These are phyloP conservation scores for Brettanomyces sp. DNA, from an alignment of 805 yeast genomes.

Conservation along the genomic window DNA sequence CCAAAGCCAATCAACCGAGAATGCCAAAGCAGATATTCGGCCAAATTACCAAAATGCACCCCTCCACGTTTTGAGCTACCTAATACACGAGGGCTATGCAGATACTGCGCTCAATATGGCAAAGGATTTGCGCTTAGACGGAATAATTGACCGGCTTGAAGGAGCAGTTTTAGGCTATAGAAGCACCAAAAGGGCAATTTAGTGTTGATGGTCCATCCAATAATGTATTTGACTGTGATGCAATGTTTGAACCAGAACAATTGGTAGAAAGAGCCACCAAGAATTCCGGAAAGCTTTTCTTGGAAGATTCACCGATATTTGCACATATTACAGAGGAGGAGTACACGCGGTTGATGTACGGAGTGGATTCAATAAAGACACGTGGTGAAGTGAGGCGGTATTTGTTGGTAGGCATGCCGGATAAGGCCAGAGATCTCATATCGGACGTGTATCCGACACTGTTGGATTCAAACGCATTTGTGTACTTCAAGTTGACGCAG, in stretches of 20 bases:
- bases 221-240: no score
- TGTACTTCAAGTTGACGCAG: slow-evolving; percentile 66
- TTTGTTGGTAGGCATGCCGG: slow-evolving; percentile 35
- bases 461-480: slow-evolving; percentile 49
- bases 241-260: no score
- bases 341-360: slow-evolving; percentile 20
- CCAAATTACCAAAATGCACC: slow-evolving; percentile 16
- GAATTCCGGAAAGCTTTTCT: no score
- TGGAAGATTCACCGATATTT: no score
- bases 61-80: slow-evolving; percentile 56
- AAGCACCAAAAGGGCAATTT: no score
- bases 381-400: slow-evolving; percentile 44
- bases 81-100: slow-evolving; percentile 70
- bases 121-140: slow-evolving; percentile 38
- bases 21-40: no score
- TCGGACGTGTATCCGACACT: slow-evolving; percentile 55
- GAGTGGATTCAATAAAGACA: slow-evolving; percentile 40
- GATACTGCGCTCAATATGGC: slow-evolving; percentile 57
- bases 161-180: not conserved
- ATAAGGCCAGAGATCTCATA: slow-evolving; percentile 45
- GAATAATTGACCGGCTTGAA: slow-evolving; percentile 20
- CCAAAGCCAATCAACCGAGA: no score
- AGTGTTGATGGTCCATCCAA: no score
- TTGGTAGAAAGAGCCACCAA: no score
- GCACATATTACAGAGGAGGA: not conserved